Evolutionary conservation across 371 early-diverging fungal genomes (phyloP).

Genomic region (Syncephalastrum contaminatum): DNA sequence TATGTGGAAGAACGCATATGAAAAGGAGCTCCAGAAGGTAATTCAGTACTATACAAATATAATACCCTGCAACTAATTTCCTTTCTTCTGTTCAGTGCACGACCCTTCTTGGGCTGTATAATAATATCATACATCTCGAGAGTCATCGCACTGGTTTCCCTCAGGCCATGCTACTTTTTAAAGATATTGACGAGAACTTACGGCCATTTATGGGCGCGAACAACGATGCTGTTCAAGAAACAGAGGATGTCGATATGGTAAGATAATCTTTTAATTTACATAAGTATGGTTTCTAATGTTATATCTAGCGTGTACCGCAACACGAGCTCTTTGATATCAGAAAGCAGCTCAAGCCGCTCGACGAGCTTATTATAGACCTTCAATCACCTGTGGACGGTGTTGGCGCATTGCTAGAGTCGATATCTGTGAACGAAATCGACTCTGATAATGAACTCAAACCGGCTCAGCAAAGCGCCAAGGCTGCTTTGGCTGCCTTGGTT

Average conservation of each 20-base stretch:
- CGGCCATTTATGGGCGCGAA: constrained; percentile 2
- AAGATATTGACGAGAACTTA: constrained; percentile 16
- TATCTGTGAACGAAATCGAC: constrained; percentile 39
- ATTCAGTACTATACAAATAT: not conserved
- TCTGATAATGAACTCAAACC: constrained; percentile 42
- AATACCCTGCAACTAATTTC: not conserved
- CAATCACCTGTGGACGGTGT: constrained; percentile 31
- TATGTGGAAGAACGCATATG: constrained; percentile 7
- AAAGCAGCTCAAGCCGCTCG: constrained; percentile 3
- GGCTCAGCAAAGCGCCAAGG: constrained; percentile 46
- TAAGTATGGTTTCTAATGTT: too few relatives aligned
- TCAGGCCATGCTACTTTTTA: constrained; percentile 17
- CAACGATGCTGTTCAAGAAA: too few relatives aligned
- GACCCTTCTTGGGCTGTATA: constrained; percentile 8
- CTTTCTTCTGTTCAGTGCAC: constrained; percentile 7
- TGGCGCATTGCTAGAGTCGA: constrained; percentile 36
- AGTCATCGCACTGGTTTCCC: constrained; percentile 20
- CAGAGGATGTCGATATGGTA: too few relatives aligned
- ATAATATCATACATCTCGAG: constrained; percentile 15
- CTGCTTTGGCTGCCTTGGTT: constrained; percentile 4
- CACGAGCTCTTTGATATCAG: constrained; percentile 4
- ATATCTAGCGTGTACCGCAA: constrained; percentile 2
- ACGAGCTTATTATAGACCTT: constrained; percentile 7
- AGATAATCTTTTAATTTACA: too few relatives aligned
- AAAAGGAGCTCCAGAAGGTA: constrained; percentile 16